Evolutionary conservation across 306 rosid genomes (phyloP).

Genomic region (Sphenostylis stenocarpa): DNA sequence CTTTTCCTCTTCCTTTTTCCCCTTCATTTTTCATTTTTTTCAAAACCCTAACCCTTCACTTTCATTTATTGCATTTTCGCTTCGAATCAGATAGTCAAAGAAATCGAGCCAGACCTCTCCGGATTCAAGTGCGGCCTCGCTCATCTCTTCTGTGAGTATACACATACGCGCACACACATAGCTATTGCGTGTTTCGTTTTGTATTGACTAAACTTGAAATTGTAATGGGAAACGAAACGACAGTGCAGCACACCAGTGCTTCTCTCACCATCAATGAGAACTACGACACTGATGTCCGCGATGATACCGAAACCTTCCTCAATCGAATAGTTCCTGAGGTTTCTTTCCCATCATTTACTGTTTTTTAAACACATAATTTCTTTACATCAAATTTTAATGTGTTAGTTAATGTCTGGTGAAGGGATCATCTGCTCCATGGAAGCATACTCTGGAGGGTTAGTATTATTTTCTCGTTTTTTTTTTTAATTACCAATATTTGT

Average conservation of each 20-base stretch:
- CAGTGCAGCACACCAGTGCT: conserved; percentile 99
- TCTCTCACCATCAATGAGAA: conserved; percentile 96
- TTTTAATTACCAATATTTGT: background rate
- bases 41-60: conserved; percentile 31
- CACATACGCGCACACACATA: background rate
- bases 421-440: conserved; percentile 95
- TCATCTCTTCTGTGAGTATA: conserved; percentile 77
- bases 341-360: background rate
- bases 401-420: conserved; percentile 20
- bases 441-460: conserved; percentile 87
- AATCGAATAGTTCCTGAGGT: conserved; percentile 86
- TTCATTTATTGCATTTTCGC: background rate
- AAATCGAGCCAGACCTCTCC: conserved; percentile 78
- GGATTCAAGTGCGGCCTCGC: conserved; percentile 92
- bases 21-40: background rate
- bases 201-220: conserved; percentile 13
- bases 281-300: conserved; percentile 86
- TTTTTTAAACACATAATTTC: background rate
- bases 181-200: background rate
- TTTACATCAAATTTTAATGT: background rate
- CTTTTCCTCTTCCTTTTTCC: background rate
- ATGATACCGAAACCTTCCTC: conserved; percentile 86
- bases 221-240: conserved; percentile 6
- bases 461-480: background rate
- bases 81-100: conserved; percentile 61